phyloP scores from a whole-genome alignment of 2,329 filamentous ascomycete genomes.

The Phialophora macrospora region DNA sequence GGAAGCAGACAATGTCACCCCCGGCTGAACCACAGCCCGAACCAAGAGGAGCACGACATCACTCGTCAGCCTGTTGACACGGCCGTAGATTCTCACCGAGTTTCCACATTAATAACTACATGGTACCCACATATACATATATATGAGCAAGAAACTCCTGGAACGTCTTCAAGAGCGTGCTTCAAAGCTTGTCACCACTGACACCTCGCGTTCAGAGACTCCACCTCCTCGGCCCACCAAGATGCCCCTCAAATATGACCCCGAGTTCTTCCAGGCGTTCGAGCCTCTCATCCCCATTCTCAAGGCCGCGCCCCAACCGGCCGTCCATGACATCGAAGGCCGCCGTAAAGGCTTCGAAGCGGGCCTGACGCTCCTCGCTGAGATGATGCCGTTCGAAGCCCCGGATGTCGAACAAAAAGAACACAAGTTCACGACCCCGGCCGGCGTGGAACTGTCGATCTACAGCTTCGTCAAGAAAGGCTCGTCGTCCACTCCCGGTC shows the following conservation, averaged over 20 bases:
- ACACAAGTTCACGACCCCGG: constrained; percentile 11
- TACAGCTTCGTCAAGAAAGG: constrained; percentile 16
- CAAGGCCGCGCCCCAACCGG: constrained; percentile 8
- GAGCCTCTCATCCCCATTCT: constrained; percentile 19
- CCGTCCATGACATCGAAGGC: constrained; percentile 18
- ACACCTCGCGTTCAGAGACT: background rate
- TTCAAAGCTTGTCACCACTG: background rate
- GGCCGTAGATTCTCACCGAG: background rate
- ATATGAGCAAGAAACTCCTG: background rate
- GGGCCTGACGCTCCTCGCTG: background rate
- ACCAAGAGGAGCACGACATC: too few species aligned
- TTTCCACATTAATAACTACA: background rate
- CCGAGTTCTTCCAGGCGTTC: constrained; percentile 22
- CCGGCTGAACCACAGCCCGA: too few species aligned
- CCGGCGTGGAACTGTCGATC: constrained; percentile 5
- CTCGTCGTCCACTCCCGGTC: constrained; percentile 28
- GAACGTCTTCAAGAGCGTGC: constrained; percentile 1
- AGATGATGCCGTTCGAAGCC: background rate
- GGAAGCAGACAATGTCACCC: too few species aligned
- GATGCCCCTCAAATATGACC: constrained; percentile 22
- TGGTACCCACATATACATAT: background rate
- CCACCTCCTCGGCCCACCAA: background rate
- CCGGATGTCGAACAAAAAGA: constrained; percentile 17
- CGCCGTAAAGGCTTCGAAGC: constrained; percentile 8
- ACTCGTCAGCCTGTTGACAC: too few species aligned